These are phyloP conservation scores for Proliferodiscus dingleyae DNA, from an alignment of 2,329 filamentous ascomycete genomes.

Conservation along the genomic window DNA sequence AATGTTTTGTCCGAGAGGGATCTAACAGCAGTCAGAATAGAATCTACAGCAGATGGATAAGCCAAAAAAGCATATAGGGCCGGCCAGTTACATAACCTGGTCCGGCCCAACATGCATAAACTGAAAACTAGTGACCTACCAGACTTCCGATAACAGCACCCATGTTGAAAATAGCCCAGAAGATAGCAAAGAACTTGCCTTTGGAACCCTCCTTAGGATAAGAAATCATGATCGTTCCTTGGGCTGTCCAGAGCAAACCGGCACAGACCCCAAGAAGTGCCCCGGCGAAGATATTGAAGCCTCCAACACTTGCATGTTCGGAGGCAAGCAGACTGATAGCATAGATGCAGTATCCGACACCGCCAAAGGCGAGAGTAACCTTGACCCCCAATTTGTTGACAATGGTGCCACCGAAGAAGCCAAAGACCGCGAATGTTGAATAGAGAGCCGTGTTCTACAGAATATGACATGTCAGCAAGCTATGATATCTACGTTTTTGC, in stretches of 20 bases:
- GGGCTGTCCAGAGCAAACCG: conserved; percentile 75
- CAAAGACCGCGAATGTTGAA: conserved; percentile 51
- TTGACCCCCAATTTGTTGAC: conserved; percentile 72
- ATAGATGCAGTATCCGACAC: conserved; percentile 73
- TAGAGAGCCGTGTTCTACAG: conserved; percentile 40
- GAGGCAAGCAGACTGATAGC: conserved; percentile 66
- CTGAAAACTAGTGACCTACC: too few relatives aligned
- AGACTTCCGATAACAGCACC: conserved; percentile 81
- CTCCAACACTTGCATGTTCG: conserved; percentile 61
- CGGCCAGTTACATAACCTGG: too few relatives aligned
- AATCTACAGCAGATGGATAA: too few relatives aligned
- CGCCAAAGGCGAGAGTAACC: conserved; percentile 64
- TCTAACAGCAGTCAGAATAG: conserved; percentile 35
- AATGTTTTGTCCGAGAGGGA: conserved; percentile 70
- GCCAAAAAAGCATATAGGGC: too few relatives aligned
- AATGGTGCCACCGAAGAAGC: conserved; percentile 70
- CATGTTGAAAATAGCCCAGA: conserved; percentile 94
- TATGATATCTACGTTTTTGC: conserved; percentile 1
- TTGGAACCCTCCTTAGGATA: conserved; percentile 79
- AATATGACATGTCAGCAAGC: background rate
- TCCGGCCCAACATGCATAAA: too few relatives aligned
- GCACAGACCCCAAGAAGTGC: conserved; percentile 73
- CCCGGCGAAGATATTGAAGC: conserved; percentile 73
- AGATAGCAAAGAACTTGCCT: conserved; percentile 83
- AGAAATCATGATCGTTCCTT: conserved; percentile 84